A percentile compares a stretch with the other conserved stretches of the same genome.
Evolutionary conservation across 805 yeast species (phyloP).

Genomic region (Sugiyamaella marilandica): DNA sequence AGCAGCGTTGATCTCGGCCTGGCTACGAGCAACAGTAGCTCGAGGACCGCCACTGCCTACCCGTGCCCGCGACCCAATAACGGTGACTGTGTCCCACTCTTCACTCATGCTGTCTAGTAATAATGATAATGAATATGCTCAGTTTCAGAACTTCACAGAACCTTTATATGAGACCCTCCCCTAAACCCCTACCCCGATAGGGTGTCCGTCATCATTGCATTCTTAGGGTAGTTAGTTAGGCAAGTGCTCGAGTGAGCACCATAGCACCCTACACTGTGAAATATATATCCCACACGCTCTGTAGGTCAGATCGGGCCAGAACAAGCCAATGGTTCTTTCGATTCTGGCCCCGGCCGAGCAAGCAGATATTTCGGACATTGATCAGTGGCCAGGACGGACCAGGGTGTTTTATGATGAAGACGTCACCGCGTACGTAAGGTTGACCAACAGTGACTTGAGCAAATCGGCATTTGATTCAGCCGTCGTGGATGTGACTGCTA

Average conservation of each 20-base stretch:
- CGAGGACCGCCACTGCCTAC: slow-evolving; percentile 87
- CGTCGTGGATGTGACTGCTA: not conserved
- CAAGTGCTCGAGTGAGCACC: no score
- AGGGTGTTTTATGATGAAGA: slow-evolving; percentile 20
- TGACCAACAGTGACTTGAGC: not conserved
- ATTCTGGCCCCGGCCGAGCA: not conserved
- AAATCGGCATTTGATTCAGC: not conserved
- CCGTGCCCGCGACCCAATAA: slow-evolving; percentile 85
- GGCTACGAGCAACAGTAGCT: slow-evolving; percentile 73
- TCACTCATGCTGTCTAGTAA: slow-evolving; percentile 21
- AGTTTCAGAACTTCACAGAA: not conserved
- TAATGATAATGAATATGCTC: not conserved
- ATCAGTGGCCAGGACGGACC: not conserved
- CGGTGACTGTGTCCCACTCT: slow-evolving; percentile 91
- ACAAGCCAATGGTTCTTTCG: not conserved
- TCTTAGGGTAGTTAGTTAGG: no score
- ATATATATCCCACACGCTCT: no score
- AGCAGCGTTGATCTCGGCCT: slow-evolving; percentile 82
- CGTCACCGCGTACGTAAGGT: slow-evolving; percentile 12
- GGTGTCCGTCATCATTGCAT: not conserved
- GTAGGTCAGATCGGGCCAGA: no score
- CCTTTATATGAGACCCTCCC: not conserved
- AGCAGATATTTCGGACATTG: not conserved
- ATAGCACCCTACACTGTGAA: no score
- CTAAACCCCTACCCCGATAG: not conserved